phyloP scores from a whole-genome alignment of 2,329 filamentous ascomycete species.

The Bretziella fagacearum region DNA sequence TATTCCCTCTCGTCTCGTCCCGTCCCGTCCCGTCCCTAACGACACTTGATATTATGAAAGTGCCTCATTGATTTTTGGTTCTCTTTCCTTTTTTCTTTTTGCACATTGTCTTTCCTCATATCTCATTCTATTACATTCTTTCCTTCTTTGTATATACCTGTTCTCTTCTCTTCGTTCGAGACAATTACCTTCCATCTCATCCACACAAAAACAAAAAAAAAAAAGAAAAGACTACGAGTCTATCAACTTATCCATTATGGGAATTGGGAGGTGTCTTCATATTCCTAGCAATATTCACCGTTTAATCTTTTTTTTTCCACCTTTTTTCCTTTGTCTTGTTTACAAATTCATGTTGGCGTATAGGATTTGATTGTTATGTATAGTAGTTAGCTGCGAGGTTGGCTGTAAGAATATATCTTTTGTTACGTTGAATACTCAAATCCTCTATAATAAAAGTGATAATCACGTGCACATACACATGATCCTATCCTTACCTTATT shows the following conservation, averaged over 20 bases:
- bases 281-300: background rate
- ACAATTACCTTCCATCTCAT: too few relatives aligned
- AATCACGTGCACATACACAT: background rate
- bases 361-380: too few relatives aligned
- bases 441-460: background rate
- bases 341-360: too few relatives aligned
- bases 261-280: too few relatives aligned
- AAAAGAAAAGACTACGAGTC: too few relatives aligned
- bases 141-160: background rate
- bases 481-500: background rate
- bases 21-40: too few relatives aligned
- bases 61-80: too few relatives aligned
- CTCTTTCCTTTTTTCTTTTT: background rate
- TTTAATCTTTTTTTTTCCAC: background rate
- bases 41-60: too few relatives aligned
- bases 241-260: background rate
- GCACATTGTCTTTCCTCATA: background rate
- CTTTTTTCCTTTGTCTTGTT: background rate
- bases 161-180: slow-evolving; percentile 1
- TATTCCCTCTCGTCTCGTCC: too few relatives aligned
- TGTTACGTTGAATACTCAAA: background rate
- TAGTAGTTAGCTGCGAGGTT: too few relatives aligned
- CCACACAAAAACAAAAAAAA: too few relatives aligned
- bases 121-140: too few relatives aligned
- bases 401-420: background rate